Base-by-base conservation (phyloP, 306 rosid species). In the Sphenostylis stenocarpa region DNA sequence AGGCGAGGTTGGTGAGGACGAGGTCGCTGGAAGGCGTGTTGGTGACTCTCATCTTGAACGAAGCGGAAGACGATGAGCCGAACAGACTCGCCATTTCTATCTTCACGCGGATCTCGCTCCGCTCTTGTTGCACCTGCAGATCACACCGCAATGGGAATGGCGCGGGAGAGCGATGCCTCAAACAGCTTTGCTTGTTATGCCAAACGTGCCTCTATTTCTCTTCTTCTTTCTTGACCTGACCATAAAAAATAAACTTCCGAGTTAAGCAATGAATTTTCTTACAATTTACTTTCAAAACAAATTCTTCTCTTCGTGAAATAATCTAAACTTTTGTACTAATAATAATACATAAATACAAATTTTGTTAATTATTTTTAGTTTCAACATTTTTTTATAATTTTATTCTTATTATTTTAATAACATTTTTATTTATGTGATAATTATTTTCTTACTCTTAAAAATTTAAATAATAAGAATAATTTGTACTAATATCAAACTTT, bases 11-110 rank as follows among this genome's bases (percentile, higher is more conserved):
- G 72, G 91, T 84, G 57, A 88, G 66, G 11, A 86, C 96, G 63
- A 95, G 93, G 72, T 90, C 97, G 41, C 79, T 41, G 5, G 92
- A 77, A 0, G 98, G 97, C 26, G 96, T 92, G 72, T 70, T 84
- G 48, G 88, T 86, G 10, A 95, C 98, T 72, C 26, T 77, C 96
- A 95, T 79, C 55, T 81, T 24, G 80, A 66, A 61, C 78, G 88
- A 57, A 65, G 68, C 28, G 23, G 94, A 77, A 10, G 92, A 88
- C 24, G 82, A 82, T 0, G 14, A 39, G 33, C 86, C 85, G 75
- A 75, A 88, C 44, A 83, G 64, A 65, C 89, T 81, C 81, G 93
- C 87, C 96, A 93, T 93, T 82, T 58, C 44, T 44, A 2, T n/a
- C 19, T 0, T 3, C 23, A 56, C 20, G 67, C 79, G n/a, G 82